phyloP scores from a whole-genome alignment of 805 yeast species.

The Kodamaea kakaduensis region DNA sequence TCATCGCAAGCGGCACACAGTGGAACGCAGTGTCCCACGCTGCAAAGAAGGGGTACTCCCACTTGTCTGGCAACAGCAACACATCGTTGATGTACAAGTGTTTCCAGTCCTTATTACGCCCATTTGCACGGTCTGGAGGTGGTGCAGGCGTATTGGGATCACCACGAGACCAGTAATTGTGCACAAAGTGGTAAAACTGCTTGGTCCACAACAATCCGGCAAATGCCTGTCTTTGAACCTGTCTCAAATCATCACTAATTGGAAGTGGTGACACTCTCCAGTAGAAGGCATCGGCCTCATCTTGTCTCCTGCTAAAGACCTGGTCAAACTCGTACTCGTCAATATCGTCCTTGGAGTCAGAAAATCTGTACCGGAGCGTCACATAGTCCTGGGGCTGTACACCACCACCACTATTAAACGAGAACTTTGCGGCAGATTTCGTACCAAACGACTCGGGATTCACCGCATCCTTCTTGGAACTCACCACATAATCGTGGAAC shows the following conservation, averaged over 20 bases:
- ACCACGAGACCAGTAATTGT: slow-evolving; percentile 82
- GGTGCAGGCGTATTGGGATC: slow-evolving; percentile 76
- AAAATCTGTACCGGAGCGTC: slow-evolving; percentile 72
- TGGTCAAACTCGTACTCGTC: slow-evolving; percentile 75
- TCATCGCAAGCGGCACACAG: slow-evolving; percentile 87
- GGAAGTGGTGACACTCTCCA: slow-evolving; percentile 87
- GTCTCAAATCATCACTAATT: slow-evolving; percentile 70
- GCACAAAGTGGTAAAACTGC: slow-evolving; percentile 84
- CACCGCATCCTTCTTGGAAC: slow-evolving; percentile 52
- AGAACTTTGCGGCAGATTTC: slow-evolving; percentile 79
- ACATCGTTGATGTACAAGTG: slow-evolving; percentile 86
- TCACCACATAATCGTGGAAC: slow-evolving; percentile 78
- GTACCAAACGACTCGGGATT: slow-evolving; percentile 76
- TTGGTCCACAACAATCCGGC: slow-evolving; percentile 93
- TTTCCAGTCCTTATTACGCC: slow-evolving; percentile 87
- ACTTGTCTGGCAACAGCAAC: slow-evolving; percentile 86
- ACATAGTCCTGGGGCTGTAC: slow-evolving; percentile 87
- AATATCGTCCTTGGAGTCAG: slow-evolving; percentile 43
- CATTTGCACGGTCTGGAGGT: slow-evolving; percentile 73
- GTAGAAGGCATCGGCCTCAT: slow-evolving; percentile 90
- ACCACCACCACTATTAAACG: slow-evolving; percentile 70
- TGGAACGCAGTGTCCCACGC: slow-evolving; percentile 98
- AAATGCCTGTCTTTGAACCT: slow-evolving; percentile 88
- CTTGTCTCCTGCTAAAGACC: slow-evolving; percentile 64
- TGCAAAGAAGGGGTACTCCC: slow-evolving; percentile 95